A percentile compares a stretch with the other conserved stretches of the same genome.
These are phyloP conservation scores for Tephrocybe sp. DNA, from an alignment of 768 basidiomycete species.

Conservation along the genomic window DNA sequence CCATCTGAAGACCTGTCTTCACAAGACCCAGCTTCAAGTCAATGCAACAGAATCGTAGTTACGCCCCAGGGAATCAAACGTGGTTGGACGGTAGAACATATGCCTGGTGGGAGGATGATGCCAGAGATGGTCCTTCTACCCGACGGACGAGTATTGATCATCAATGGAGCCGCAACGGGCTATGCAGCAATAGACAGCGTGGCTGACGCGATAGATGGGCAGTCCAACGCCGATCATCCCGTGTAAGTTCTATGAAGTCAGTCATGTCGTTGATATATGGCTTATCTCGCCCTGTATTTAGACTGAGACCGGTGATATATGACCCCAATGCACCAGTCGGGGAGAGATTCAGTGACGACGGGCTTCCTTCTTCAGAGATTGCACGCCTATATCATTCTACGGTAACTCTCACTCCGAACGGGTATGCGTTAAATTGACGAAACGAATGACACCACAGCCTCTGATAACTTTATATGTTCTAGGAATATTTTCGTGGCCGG, in stretches of 20 bases:
- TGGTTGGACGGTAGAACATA: conserved; percentile 44
- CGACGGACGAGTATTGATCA: conserved; percentile 38
- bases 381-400: conserved; percentile 63
- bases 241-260: conserved; percentile 17
- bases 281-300: conserved; percentile 23
- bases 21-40: conserved; percentile 36
- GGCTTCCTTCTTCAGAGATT: conserved; percentile 38
- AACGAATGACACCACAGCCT: background rate
- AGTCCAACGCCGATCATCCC: conserved; percentile 25
- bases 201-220: conserved; percentile 15
- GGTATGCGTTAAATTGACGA: conserved; percentile 26
- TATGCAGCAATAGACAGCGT: conserved; percentile 37
- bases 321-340: conserved; percentile 42
- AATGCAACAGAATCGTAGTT: conserved; percentile 40
- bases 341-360: conserved; percentile 42
- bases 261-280: background rate
- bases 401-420: conserved; percentile 53
- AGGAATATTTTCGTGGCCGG: conserved; percentile 32
- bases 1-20: conserved; percentile 28
- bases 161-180: conserved; percentile 41
- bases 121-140: conserved; percentile 34
- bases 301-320: conserved; percentile 45
- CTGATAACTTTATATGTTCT: background rate
- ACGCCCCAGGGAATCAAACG: conserved; percentile 37
- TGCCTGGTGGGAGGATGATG: conserved; percentile 38